Conservation (phyloP, 129 eudicot genomes). For the Lactuca saligna region DNA sequence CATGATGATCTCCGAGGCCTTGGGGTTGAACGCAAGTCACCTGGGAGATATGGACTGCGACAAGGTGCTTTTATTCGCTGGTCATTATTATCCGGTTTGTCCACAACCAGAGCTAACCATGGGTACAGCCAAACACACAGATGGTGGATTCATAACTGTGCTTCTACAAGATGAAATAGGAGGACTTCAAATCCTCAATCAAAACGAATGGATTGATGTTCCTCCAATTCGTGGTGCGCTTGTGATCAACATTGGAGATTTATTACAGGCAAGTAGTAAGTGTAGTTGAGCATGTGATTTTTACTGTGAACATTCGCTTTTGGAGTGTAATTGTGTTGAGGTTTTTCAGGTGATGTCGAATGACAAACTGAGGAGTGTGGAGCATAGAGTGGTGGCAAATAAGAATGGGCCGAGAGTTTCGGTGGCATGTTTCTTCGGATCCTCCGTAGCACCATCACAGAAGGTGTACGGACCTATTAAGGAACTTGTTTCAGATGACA, state of each 20-base stretch:
- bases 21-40: too few species aligned
- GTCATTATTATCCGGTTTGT: too few species aligned
- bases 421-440: slow-evolving; percentile 54
- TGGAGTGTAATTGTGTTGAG: too few species aligned
- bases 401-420: slow-evolving; percentile 47
- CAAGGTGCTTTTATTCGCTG: too few species aligned
- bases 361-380: slow-evolving; percentile 38
- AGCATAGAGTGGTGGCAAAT: slow-evolving; percentile 51
- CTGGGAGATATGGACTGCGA: too few species aligned
- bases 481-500: slow-evolving; percentile 44
- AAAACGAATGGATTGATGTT: slow-evolving; percentile 40
- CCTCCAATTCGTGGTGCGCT: slow-evolving; percentile 38
- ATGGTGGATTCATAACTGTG: slow-evolving; percentile 28
- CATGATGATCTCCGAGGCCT: too few species aligned
- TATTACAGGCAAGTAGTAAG: slow-evolving; percentile 30
- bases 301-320: too few species aligned
- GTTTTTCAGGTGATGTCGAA: too few species aligned
- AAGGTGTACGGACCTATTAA: slow-evolving; percentile 46
- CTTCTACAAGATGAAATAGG: slow-evolving; percentile 43
- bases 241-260: slow-evolving; percentile 36
- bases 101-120: slow-evolving; percentile 12
- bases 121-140: slow-evolving; percentile 25
- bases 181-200: slow-evolving; percentile 34
- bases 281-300: too few species aligned
- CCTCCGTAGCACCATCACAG: slow-evolving; percentile 17